Evolutionary conservation across 169 alveolate species (phyloP).

Genomic region (Plasmodium yoelii): DNA sequence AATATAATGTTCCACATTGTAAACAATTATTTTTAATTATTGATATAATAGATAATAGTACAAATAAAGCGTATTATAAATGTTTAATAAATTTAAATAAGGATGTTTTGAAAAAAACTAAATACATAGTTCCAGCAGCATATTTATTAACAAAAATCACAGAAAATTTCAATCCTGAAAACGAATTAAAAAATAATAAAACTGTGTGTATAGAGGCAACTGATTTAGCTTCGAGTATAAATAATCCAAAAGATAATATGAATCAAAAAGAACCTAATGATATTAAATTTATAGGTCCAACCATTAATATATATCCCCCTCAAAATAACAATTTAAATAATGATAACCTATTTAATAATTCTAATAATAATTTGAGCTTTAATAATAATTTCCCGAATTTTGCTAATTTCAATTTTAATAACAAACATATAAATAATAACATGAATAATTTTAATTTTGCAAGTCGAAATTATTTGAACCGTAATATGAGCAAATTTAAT

Average conservation of each 20-base stretch:
- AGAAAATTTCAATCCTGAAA: not conserved
- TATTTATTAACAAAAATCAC: slow-evolving; percentile 29
- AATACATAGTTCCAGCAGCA: slow-evolving; percentile 30
- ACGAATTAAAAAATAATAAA: slow-evolving; percentile 9
- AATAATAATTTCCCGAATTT: not conserved
- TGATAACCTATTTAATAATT: not conserved
- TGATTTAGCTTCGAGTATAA: slow-evolving; percentile 1
- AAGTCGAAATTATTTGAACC: slow-evolving; percentile 19
- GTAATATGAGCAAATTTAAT: slow-evolving; percentile 12
- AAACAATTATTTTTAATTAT: slow-evolving; percentile 21
- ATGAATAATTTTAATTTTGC: slow-evolving; percentile 34
- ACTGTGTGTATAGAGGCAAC: not conserved
- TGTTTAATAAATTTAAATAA: slow-evolving; percentile 64
- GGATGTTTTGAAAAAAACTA: slow-evolving; percentile 31
- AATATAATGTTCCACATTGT: slow-evolving; percentile 13
- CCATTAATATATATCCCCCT: not conserved
- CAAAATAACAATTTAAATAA: not conserved
- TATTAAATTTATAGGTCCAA: not conserved
- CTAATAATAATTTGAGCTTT: not conserved
- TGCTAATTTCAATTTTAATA: slow-evolving; percentile 10
- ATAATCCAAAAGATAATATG: not conserved
- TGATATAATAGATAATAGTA: slow-evolving; percentile 25
- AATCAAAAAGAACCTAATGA: not conserved
- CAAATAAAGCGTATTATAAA: slow-evolving; percentile 9
- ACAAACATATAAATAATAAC: slow-evolving; percentile 6